Evolutionary conservation across 768 basidiomycete species (phyloP), one percentile per base, ranked within the genome.

Genomic region (Termitomyces sp.): DNA sequence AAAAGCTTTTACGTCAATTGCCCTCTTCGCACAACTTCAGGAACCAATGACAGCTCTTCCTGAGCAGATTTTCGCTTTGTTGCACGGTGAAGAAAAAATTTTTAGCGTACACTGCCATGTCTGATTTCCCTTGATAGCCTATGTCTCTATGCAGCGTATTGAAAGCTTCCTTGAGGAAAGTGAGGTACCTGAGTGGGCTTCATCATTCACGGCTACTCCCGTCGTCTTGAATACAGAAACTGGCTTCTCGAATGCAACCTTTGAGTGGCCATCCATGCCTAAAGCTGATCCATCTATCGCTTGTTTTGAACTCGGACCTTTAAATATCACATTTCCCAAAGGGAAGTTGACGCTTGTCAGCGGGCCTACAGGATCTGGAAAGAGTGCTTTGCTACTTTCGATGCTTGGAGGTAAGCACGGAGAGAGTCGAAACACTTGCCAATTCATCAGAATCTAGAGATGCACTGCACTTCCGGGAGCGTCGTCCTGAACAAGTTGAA

Each of bases 131-230:
- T 37, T 18, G 39, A 9, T 50, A 84, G 85, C 89, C 7, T 86
- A 87, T 66, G 86, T 95, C 22, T 89, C 90, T 4, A 86, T 93
- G 83, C 82, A 88, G 66, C 84, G 91, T 54, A 91, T 95, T 60
- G 85, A 92, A 66, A 76, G 72, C 4, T 92, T 88, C 70, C 75
- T 92, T 1, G 73, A 74, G 5, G 91, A 93, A 69, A 81, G 82
- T 18, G 91, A 94, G 68, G 88, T 93, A 2, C 85, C 87, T 0
- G 82, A 82, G 34, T 91, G 88, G 87, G 91, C 89, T 1, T 87
- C 86, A 3, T 82, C 86, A 0, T 72, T 93, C 44, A 81, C 81
- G 58, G 68, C 71, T 0, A 53, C 62, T 44, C 24, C 42, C 15
- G 45, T 61, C 44, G 36, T n/a, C 30, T 33, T 52, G 3, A 63